A percentile compares a stretch with the other conserved stretches of the same genome.
phyloP scores from a whole-genome alignment of 163 green algal species.

The Chlamydomonas reinhardtii region DNA sequence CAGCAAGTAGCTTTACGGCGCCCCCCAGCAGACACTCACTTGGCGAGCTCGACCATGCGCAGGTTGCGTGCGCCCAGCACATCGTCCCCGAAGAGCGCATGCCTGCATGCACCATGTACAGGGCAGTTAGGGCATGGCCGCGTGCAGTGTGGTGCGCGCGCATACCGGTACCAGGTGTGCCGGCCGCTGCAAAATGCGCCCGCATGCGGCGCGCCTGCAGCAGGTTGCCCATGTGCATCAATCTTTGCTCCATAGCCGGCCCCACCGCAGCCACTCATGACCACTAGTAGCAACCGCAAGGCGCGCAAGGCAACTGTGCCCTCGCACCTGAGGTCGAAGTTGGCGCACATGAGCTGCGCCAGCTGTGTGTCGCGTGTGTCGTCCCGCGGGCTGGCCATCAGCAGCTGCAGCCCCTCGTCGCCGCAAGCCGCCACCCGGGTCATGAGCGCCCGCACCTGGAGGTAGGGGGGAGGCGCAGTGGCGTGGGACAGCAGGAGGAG shows the following conservation, averaged over 20 bases:
- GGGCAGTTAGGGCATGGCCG: no score
- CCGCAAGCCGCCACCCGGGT: background rate
- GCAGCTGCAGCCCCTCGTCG: conserved; percentile 13
- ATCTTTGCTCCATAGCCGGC: no score
- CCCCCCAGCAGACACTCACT: background rate
- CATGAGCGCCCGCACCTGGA: conserved; percentile 28
- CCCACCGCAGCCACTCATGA: no score
- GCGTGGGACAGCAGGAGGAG: no score
- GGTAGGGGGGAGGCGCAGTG: background rate
- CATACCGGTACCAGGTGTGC: no score
- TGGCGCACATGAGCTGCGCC: conserved; percentile 71
- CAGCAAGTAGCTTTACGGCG: no score
- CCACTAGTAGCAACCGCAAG: no score
- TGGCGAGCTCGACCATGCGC: conserved; percentile 72
- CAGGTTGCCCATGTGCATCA: no score
- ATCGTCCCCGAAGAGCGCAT: conserved; percentile 59
- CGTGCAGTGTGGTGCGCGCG: no score
- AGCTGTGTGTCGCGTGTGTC: background rate
- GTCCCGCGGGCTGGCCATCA: background rate
- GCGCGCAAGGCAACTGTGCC: no score
- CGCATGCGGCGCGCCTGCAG: no score
- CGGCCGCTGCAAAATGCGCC: no score
- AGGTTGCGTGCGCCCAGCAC: conserved; percentile 75
- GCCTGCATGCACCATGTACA: background rate
- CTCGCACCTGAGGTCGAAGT: conserved; percentile 73